Base-by-base conservation (phyloP, 1,284 basidiomycete genomes). In the Clitocybe nebularis region DNA sequence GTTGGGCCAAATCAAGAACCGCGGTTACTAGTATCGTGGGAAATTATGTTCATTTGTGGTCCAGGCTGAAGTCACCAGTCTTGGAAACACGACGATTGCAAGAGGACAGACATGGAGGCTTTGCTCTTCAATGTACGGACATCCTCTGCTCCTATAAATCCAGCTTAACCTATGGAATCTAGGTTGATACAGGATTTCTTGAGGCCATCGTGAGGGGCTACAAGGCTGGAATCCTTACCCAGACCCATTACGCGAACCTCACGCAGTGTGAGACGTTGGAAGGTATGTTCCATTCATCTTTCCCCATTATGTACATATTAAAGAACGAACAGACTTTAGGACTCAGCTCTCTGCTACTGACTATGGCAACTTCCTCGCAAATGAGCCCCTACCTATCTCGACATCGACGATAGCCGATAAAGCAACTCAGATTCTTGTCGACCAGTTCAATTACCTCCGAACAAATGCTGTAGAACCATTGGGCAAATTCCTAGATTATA, bases 241-340 rank as follows among this genome's bases (percentile, higher is more conserved):
- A 91, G 60, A 77, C 72, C 53, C 91, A 96, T 63, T 99, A 98
- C 66, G 78, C 85, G 60, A 97, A 93, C 66, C 69, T 99, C 60
- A 91, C 90, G 3, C 96, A 99, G 68, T 99, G 96, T 77, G 96
- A 99, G 69, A 93, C 82, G 29, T 79, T 99, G 35, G 96, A 99
- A 74, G 95, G 95, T 89, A 57, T 56, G 74, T 23, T 17, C 33
- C 20, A 17, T 8, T 34, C 22, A 4, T 16, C 8, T 11, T 22
- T 38, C 3, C 28, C 14, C 9, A 17, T 20, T 13, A 17, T 43
- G 14, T 14, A 37, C 19, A 39, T 17, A 2, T 17, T 20, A 13
- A 32, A 38, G 10, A n/a, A 14, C 34, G 8, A 19, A 1, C 52
- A 95, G 93, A 96, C 67, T 84, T 97, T 63, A 75, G 90, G 49